These are phyloP conservation scores for Inga oerstediana DNA, from an alignment of 306 rosid genomes.

Conservation along the genomic window DNA sequence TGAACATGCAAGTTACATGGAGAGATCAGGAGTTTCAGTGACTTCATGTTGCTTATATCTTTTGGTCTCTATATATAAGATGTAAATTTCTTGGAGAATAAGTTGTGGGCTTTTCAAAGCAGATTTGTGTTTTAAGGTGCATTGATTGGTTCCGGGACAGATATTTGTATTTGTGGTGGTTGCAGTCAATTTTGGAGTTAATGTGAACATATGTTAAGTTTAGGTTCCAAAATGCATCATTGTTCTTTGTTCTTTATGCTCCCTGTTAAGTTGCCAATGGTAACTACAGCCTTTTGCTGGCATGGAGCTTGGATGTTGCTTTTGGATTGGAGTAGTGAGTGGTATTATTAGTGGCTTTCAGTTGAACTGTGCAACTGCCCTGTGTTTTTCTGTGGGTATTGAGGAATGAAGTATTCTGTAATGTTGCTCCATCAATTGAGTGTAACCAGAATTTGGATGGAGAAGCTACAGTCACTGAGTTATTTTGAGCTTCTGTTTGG, in stretches of 20 bases:
- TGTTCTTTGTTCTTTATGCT: background rate
- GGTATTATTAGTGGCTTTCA: background rate
- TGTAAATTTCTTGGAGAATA: conserved; percentile 20
- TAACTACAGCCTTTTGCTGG: background rate
- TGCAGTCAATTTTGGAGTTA: background rate
- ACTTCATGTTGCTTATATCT: background rate
- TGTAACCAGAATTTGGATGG: conserved; percentile 15
- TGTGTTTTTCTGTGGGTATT: background rate
- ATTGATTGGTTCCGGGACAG: background rate
- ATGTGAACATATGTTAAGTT: background rate
- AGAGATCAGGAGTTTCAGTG: background rate
- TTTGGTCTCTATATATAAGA: conserved; percentile 7
- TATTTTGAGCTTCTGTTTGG: background rate
- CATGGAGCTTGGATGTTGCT: background rate
- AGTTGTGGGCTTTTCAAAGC: conserved; percentile 14
- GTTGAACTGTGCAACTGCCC: background rate
- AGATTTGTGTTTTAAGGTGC: background rate
- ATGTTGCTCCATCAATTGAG: background rate
- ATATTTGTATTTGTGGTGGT: background rate
- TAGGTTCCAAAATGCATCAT: conserved; percentile 3
- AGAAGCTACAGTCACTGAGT: background rate
- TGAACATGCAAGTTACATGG: background rate
- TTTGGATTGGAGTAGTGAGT: background rate
- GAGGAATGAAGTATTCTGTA: background rate
- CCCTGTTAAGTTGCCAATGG: background rate